A percentile compares a stretch with the other conserved stretches of the same genome.
phyloP scores from a whole-genome alignment of 192 early-diverging fungal species.

The Backusella liffmaniae region DNA sequence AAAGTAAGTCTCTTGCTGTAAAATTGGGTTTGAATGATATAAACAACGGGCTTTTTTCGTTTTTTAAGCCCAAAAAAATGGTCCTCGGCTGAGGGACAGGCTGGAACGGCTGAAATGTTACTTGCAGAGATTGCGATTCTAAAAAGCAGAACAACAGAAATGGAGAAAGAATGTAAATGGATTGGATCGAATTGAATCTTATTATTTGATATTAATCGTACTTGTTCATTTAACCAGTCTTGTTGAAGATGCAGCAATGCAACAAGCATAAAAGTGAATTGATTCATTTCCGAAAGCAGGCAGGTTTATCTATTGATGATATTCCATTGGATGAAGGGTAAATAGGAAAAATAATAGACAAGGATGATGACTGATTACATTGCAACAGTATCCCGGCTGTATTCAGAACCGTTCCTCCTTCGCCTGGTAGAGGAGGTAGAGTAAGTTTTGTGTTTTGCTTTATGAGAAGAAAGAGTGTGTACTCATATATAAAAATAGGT shows the following conservation, averaged over 20 bases:
- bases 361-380: not conserved
- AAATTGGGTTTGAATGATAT: not conserved
- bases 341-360: not conserved
- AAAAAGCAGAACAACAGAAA: slow-evolving; percentile 23
- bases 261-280: slow-evolving; percentile 28
- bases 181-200: not conserved
- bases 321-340: slow-evolving; percentile 32
- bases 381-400: slow-evolving; percentile 24
- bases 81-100: not conserved
- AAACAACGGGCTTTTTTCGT: no score
- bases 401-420: slow-evolving; percentile 30
- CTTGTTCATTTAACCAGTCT: not conserved
- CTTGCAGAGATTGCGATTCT: slow-evolving; percentile 25
- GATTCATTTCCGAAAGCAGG: slow-evolving; percentile 17
- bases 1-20: not conserved
- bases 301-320: slow-evolving; percentile 23
- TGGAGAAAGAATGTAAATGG: slow-evolving; percentile 38
- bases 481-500: slow-evolving; percentile 2
- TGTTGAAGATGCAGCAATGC: slow-evolving; percentile 20
- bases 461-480: not conserved
- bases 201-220: no score
- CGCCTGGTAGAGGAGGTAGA: slow-evolving; percentile 24
- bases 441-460: not conserved
- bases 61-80: slow-evolving; percentile 26
- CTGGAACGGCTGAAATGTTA: slow-evolving; percentile 26